A percentile compares a stretch with the other conserved stretches of the same genome.
Conservation (phyloP, 352 stramenopile species). For the Peronospora farinosa region DNA sequence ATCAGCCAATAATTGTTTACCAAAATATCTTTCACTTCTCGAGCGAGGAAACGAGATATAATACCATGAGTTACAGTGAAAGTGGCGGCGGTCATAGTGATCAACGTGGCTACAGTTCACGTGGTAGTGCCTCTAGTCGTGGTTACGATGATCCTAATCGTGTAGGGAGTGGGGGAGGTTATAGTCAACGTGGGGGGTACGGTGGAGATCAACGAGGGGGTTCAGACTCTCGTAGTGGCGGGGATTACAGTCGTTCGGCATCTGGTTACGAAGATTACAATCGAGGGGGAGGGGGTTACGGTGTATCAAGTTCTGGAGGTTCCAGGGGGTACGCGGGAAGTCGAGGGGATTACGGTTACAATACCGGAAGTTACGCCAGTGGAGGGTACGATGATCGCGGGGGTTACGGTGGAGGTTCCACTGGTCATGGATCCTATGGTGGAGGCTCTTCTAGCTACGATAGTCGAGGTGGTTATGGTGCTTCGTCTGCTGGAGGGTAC, state of each 20-base stretch:
- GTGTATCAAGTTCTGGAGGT: constrained; percentile 5
- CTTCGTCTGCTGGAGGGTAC: constrained; percentile 19
- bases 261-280: constrained; percentile 28
- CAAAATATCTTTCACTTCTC: no score
- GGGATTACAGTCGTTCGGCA: constrained; percentile 18
- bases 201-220: not conserved
- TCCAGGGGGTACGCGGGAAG: constrained; percentile 16
- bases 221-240: constrained; percentile 15
- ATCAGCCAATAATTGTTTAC: not conserved
- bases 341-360: constrained; percentile 19
- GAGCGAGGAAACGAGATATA: not conserved
- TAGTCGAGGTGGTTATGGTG: constrained; percentile 28
- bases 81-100: constrained; percentile 27
- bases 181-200: constrained; percentile 23
- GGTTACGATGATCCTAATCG: constrained; percentile 19
- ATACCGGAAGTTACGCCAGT: constrained; percentile 2
- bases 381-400: constrained; percentile 23
- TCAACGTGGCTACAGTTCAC: constrained; percentile 17
- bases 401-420: constrained; percentile 15
- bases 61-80: constrained; percentile 48
- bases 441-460: constrained; percentile 14
- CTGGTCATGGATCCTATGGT: constrained; percentile 5
- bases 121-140: constrained; percentile 13
- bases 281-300: constrained; percentile 17
- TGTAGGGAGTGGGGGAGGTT: constrained; percentile 5